A percentile compares a stretch with the other conserved stretches of the same genome.
phyloP scores from a whole-genome alignment of 2,329 filamentous ascomycete species.

The Huntiella abstrusa region DNA sequence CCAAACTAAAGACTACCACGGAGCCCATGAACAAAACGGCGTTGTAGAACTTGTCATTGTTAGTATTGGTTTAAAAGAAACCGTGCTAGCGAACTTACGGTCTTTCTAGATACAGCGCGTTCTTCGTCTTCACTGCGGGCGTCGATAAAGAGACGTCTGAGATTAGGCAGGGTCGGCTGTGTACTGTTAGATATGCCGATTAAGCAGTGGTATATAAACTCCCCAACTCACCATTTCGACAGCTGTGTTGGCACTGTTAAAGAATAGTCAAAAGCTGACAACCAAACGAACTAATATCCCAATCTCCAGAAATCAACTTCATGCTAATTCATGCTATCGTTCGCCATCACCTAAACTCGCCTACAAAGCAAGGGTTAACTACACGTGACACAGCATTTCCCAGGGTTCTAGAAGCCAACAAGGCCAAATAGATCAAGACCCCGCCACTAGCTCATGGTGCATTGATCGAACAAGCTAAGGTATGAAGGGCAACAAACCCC shows the following conservation, averaged over 20 bases:
- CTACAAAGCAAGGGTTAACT: neutral
- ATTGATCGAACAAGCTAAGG: slow-evolving; percentile 1
- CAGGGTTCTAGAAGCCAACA: neutral
- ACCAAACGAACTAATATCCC: too few relatives aligned
- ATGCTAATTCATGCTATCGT: too few relatives aligned
- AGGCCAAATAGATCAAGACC: neutral
- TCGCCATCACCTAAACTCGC: neutral
- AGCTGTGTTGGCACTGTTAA: neutral
- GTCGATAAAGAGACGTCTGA: slow-evolving; percentile 91
- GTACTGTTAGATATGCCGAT: slow-evolving; percentile 7
- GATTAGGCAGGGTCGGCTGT: slow-evolving; percentile 68
- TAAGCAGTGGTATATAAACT: neutral
- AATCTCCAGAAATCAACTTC: too few relatives aligned
- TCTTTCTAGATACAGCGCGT: slow-evolving; percentile 80
- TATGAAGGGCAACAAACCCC: neutral
- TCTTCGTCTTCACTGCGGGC: slow-evolving; percentile 85
- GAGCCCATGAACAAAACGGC: slow-evolving; percentile 92
- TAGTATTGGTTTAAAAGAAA: neutral
- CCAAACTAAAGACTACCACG: slow-evolving; percentile 80
- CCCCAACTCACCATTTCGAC: slow-evolving; percentile 2
- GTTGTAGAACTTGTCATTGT: slow-evolving; percentile 70
- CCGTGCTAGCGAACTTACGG: slow-evolving; percentile 36
- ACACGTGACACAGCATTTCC: too few relatives aligned
- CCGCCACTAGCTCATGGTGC: neutral
- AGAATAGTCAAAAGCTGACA: too few relatives aligned